A percentile compares a stretch with the other conserved stretches of the same genome.
These are phyloP conservation scores for Cercospora sesami DNA, from an alignment of 2,329 filamentous ascomycete species.

Conservation along the genomic window DNA sequence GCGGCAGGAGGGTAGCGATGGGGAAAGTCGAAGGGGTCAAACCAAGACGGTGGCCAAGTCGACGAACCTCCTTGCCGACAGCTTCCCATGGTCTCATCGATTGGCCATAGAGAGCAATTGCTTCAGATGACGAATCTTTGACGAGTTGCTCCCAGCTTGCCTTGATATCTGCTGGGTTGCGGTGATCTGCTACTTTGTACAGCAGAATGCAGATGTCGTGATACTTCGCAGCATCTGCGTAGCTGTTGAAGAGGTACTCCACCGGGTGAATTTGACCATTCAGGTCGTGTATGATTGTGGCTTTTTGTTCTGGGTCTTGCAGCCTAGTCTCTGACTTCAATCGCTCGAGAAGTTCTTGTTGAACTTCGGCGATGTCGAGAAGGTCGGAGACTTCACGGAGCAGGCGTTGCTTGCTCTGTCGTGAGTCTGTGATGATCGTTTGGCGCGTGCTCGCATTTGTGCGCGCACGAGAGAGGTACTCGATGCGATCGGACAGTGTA, in stretches of 20 bases:
- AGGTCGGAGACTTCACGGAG: slow-evolving; percentile 81
- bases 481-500: slow-evolving; percentile 80
- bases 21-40: slow-evolving; percentile 38
- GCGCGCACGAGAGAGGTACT: slow-evolving; percentile 85
- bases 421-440: slow-evolving; percentile 63
- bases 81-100: slow-evolving; percentile 66
- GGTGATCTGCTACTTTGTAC: slow-evolving; percentile 87
- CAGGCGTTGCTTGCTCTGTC: slow-evolving; percentile 72
- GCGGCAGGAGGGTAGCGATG: slow-evolving; percentile 51
- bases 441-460: slow-evolving; percentile 86
- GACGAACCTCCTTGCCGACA: slow-evolving; percentile 61
- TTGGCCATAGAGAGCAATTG: slow-evolving; percentile 44
- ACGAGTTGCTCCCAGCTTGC: slow-evolving; percentile 84
- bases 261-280: slow-evolving; percentile 77
- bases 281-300: slow-evolving; percentile 58
- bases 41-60: slow-evolving; percentile 55
- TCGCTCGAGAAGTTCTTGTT: slow-evolving; percentile 83
- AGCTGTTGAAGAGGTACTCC: slow-evolving; percentile 89
- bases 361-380: slow-evolving; percentile 90
- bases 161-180: slow-evolving; percentile 79
- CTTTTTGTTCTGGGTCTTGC: slow-evolving; percentile 59
- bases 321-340: slow-evolving; percentile 73
- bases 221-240: slow-evolving; percentile 87
- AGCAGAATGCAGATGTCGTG: slow-evolving; percentile 92
- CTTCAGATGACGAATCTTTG: slow-evolving; percentile 60